Evolutionary conservation across 192 early-diverging fungal genomes (phyloP).

Genomic region (Coemansia sp.): DNA sequence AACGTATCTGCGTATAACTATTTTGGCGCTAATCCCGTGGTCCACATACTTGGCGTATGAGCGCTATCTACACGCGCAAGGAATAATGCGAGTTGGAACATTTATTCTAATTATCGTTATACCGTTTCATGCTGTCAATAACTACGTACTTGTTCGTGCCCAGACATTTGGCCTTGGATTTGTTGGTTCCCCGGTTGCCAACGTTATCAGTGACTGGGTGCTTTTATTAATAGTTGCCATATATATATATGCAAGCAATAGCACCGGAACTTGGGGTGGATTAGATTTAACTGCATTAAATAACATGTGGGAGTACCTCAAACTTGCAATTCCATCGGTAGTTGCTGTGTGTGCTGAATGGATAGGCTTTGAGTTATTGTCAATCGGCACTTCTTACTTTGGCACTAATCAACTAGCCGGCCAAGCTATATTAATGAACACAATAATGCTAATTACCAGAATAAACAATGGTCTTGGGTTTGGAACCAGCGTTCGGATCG

Average conservation of each 20-base stretch:
- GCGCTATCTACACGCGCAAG: slow-evolving; percentile 83
- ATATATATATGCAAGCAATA: slow-evolving; percentile 61
- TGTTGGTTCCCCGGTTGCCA: slow-evolving; percentile 78
- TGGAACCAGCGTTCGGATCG: slow-evolving; percentile 75
- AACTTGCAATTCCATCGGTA: slow-evolving; percentile 74
- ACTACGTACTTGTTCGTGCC: slow-evolving; percentile 76
- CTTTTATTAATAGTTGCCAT: slow-evolving; percentile 64
- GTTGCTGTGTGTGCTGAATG: slow-evolving; percentile 79
- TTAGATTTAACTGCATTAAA: slow-evolving; percentile 70
- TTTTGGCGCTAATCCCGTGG: slow-evolving; percentile 73
- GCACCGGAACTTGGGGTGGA: slow-evolving; percentile 79
- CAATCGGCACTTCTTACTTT: slow-evolving; percentile 71
- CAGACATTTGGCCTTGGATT: slow-evolving; percentile 67
- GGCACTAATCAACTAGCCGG: slow-evolving; percentile 74
- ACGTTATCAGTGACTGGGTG: slow-evolving; percentile 68
- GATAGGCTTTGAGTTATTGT: slow-evolving; percentile 72
- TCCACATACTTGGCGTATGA: slow-evolving; percentile 80
- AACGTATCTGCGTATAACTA: slow-evolving; percentile 61
- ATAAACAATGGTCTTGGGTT: slow-evolving; percentile 79
- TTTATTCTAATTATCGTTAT: slow-evolving; percentile 66
- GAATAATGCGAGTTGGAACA: slow-evolving; percentile 77
- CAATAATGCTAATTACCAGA: slow-evolving; percentile 64
- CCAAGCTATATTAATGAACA: slow-evolving; percentile 73
- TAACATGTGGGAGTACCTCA: slow-evolving; percentile 59
- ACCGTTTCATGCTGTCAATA: slow-evolving; percentile 71